Percentiles rank a stretch among this genome's conserved stretches.
phyloP scores from a whole-genome alignment of 1,284 basidiomycete genomes.

The Neonothopanus nambi region DNA sequence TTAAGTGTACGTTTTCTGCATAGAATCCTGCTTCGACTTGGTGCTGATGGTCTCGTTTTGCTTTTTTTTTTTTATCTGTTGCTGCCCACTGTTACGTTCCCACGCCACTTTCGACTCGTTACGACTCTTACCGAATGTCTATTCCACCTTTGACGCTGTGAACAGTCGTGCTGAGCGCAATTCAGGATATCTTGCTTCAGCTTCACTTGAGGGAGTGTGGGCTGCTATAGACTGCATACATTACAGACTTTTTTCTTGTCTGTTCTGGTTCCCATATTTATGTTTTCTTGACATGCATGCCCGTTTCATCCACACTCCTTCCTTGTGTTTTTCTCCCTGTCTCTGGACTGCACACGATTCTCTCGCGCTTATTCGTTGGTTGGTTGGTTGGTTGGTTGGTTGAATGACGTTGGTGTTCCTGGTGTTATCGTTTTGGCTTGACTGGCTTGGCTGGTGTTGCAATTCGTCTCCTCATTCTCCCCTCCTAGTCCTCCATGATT shows the following conservation, averaged over 20 bases:
- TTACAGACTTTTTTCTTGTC: neutral
- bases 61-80: neutral
- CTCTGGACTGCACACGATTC: neutral
- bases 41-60: neutral
- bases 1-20: conserved; percentile 67
- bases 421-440: too few species aligned
- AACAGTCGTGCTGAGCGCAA: conserved; percentile 77
- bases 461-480: neutral
- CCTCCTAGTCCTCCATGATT: neutral
- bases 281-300: neutral
- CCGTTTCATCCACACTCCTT: too few species aligned
- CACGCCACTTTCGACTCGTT: conserved; percentile 1
- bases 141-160: conserved; percentile 5
- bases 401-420: neutral
- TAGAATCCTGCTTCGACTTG: neutral
- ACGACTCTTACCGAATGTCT: conserved; percentile 7
- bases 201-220: conserved; percentile 85
- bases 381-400: neutral
- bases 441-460: too few species aligned
- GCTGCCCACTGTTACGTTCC: neutral
- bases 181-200: conserved; percentile 82
- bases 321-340: too few species aligned
- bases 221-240: conserved; percentile 52
- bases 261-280: neutral
- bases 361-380: too few species aligned